Conservation (phyloP, 225 moss, liverwort and hornwort genomes). For the Antitrichia curtipendula region DNA sequence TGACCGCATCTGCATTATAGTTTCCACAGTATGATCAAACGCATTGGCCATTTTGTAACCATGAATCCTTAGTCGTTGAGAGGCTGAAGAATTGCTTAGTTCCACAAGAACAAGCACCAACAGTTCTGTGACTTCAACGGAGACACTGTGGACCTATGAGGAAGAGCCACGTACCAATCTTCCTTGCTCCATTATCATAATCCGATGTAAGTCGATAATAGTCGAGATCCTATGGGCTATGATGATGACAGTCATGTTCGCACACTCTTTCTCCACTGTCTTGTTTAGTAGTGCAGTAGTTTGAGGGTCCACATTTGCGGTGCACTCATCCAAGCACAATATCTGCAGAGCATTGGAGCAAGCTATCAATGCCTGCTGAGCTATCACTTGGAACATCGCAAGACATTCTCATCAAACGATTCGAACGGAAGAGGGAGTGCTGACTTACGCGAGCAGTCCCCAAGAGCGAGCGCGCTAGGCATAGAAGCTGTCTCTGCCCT, state of each 20-base stretch:
- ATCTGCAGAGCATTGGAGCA: constrained; percentile 34
- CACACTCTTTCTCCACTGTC: constrained; percentile 69
- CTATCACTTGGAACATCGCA: background rate
- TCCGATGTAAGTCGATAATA: constrained; percentile 58
- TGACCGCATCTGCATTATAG: background rate
- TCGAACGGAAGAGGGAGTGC: background rate
- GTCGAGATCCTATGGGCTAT: constrained; percentile 93
- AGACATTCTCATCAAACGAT: background rate
- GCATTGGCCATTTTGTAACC: background rate
- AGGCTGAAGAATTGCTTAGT: background rate
- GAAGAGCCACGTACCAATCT: constrained; percentile 40
- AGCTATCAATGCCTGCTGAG: background rate
- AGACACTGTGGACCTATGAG: background rate
- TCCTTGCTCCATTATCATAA: constrained; percentile 81
- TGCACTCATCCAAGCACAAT: constrained; percentile 94
- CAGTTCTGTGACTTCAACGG: background rate
- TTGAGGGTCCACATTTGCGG: constrained; percentile 84
- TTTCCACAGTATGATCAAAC: background rate
- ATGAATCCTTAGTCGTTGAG: background rate
- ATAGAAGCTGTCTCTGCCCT: constrained; percentile 90
- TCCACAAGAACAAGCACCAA: background rate
- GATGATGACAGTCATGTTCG: constrained; percentile 74
- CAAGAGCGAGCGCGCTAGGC: constrained; percentile 81
- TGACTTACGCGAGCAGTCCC: constrained; percentile 50
- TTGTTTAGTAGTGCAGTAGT: constrained; percentile 71